phyloP scores from a whole-genome alignment of 352 stramenopile species.

The Blastocystis sp. region DNA sequence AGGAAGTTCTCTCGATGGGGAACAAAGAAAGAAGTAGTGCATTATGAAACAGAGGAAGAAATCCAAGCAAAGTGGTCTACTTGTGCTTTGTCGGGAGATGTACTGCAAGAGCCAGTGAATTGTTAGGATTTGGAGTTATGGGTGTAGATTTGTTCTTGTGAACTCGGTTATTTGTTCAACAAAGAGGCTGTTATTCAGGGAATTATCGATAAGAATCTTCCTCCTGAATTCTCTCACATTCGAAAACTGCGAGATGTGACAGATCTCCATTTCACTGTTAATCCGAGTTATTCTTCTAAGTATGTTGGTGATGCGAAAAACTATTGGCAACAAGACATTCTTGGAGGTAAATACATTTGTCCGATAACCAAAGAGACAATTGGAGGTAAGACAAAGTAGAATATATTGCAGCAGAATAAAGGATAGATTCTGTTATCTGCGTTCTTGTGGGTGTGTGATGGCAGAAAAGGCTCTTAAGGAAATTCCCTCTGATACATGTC shows the following conservation, averaged over 20 bases:
- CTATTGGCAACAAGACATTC: slow-evolving; percentile 60
- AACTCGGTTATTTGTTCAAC: slow-evolving; percentile 62
- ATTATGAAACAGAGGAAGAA: slow-evolving; percentile 45
- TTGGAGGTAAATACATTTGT: slow-evolving; percentile 53
- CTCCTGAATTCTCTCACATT: slow-evolving; percentile 38
- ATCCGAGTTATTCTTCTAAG: slow-evolving; percentile 36
- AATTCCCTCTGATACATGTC: slow-evolving; percentile 19
- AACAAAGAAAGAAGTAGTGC: slow-evolving; percentile 45
- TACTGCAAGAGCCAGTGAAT: slow-evolving; percentile 20
- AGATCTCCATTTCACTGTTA: slow-evolving; percentile 33
- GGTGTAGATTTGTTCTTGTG: slow-evolving; percentile 42
- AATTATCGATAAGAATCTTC: slow-evolving; percentile 51
- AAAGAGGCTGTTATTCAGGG: slow-evolving; percentile 42
- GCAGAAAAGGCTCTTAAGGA: slow-evolving; percentile 44
- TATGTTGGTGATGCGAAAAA: slow-evolving; percentile 24
- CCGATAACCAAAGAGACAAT: slow-evolving; percentile 56
- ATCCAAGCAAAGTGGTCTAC: slow-evolving; percentile 59
- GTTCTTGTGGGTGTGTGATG: slow-evolving; percentile 54
- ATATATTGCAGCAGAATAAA: neutral
- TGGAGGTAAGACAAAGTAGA: slow-evolving; percentile 53
- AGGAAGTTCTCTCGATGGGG: slow-evolving; percentile 52
- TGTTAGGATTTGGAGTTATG: neutral
- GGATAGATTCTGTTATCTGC: slow-evolving; percentile 33
- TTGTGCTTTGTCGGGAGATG: slow-evolving; percentile 51
- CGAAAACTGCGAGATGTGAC: slow-evolving; percentile 58